Evolutionary conservation across 345 rosid genomes (phyloP).

Genomic region (Pugionium cornutum): DNA sequence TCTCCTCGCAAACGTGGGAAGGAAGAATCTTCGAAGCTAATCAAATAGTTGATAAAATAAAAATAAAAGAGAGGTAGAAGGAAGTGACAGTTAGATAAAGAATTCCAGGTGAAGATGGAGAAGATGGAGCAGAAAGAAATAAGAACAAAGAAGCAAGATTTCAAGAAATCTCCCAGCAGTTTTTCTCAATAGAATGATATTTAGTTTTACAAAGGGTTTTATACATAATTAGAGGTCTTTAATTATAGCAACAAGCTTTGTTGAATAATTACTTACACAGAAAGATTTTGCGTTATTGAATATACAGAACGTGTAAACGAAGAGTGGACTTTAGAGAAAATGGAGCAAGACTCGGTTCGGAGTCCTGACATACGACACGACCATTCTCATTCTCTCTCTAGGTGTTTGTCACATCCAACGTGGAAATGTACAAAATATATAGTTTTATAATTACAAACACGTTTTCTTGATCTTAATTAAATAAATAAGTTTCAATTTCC

Average conservation of each 20-base stretch:
- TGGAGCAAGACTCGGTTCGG: slow-evolving; percentile 25
- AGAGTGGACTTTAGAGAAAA: slow-evolving; percentile 24
- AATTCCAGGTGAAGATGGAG: slow-evolving; percentile 36
- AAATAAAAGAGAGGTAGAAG: slow-evolving; percentile 7
- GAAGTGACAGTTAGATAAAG: slow-evolving; percentile 42
- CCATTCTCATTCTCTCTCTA: slow-evolving; percentile 7
- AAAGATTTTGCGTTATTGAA: neutral
- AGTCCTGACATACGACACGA: slow-evolving; percentile 26
- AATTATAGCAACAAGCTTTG: slow-evolving; percentile 30
- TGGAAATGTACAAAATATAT: slow-evolving; percentile 1
- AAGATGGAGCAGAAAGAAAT: slow-evolving; percentile 17
- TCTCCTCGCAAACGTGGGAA: slow-evolving; percentile 29
- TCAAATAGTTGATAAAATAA: slow-evolving; percentile 32
- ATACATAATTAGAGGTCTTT: slow-evolving; percentile 30
- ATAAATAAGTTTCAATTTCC: neutral
- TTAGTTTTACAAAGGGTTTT: neutral
- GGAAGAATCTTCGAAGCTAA: slow-evolving; percentile 40
- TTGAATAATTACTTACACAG: neutral
- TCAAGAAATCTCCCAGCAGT: slow-evolving; percentile 43
- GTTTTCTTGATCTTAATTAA: neutral
- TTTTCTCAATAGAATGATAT: neutral
- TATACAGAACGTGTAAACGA: neutral
- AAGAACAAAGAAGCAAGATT: slow-evolving; percentile 32
- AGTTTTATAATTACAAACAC: slow-evolving; percentile 13
- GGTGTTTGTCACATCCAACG: slow-evolving; percentile 24